Evolutionary conservation across 345 rosid genomes (phyloP), one percentile per base, ranked within the genome.

Genomic region (Hypericum perforatum): DNA sequence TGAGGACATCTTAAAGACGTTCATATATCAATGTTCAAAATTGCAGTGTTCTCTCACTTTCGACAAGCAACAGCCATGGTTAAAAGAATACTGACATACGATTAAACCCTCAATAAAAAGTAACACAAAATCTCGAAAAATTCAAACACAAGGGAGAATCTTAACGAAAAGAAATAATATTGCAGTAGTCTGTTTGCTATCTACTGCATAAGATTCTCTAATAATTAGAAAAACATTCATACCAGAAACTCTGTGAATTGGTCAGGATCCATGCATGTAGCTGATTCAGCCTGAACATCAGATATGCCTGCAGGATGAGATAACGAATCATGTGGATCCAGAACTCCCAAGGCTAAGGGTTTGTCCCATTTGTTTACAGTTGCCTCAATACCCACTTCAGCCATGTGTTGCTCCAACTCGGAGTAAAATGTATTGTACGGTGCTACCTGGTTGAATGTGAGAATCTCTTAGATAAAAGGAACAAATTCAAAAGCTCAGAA

Each of bases 301-400:
- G 97, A 84, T 9, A 81, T 89, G 16, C 99, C 99, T 0, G 99
- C 99, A 50, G 99, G 92, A 81, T 94, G 99, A 57, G 96, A 82
- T 43, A 86, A 61, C 32, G 97, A 94, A 65, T 94, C 99, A 29
- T 94, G 99, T 9, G 95, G 95, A 77, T 89, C 99, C 65, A 86
- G 76, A 51, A 78, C 74, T 70, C 97, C 99, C 64, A 89, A 68
- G 40, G 88, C 69, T 74, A 89, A 71, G 47, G 89, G 84, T 67
- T 86, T 89, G 74, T 86, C 79, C 99, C 99, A 94, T 69, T 74
- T 79, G 78, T 89, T 94, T 66, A 79, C 72, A 29, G 69, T 80
- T 77, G 82, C 78, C 53, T 78, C 81, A 70, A 94, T 66, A 64
- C 96, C 97, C 37, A 70, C 89, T 65, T 89, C 92, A 13, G 68